These are phyloP conservation scores for Hypoxylon rickii DNA, from an alignment of 495 filamentous ascomycete species.

Conservation along the genomic window DNA sequence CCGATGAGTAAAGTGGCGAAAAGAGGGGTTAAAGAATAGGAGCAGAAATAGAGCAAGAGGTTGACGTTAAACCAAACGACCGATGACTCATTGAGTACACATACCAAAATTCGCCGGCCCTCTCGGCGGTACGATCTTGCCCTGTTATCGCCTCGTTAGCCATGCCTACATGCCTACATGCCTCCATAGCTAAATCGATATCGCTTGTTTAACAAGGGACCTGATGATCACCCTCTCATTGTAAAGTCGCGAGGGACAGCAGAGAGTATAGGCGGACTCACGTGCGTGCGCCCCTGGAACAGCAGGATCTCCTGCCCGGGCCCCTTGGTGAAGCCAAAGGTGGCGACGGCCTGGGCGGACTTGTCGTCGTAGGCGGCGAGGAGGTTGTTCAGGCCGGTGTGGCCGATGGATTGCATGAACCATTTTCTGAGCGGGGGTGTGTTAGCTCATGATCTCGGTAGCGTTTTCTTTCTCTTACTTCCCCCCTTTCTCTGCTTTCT, in stretches of 20 bases:
- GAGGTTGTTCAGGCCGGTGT: constrained; percentile 85
- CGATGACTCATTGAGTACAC: constrained; percentile 17
- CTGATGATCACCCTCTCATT: too few species aligned
- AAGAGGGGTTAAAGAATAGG: background rate
- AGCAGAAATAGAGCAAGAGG: background rate
- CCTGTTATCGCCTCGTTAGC: constrained; percentile 50
- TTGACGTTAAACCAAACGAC: background rate
- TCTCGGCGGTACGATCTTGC: constrained; percentile 74
- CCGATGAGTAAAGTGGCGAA: background rate
- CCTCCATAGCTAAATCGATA: too few species aligned
- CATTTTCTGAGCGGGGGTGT: constrained; percentile 73
- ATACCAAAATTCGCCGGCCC: constrained; percentile 82
- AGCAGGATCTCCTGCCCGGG: constrained; percentile 84
- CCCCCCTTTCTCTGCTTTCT: background rate
- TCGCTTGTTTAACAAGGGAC: too few species aligned
- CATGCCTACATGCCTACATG: background rate
- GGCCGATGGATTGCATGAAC: constrained; percentile 83
- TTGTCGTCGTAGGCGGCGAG: constrained; percentile 89
- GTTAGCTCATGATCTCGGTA: background rate
- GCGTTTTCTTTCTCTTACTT: background rate
- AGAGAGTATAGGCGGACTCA: constrained; percentile 28
- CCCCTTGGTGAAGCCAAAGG: constrained; percentile 87
- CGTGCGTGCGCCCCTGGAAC: constrained; percentile 83
- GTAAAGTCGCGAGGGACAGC: too few species aligned
- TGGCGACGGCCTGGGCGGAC: constrained; percentile 89